phyloP scores from a whole-genome alignment of 345 rosid genomes.

The Gossypium australe region DNA sequence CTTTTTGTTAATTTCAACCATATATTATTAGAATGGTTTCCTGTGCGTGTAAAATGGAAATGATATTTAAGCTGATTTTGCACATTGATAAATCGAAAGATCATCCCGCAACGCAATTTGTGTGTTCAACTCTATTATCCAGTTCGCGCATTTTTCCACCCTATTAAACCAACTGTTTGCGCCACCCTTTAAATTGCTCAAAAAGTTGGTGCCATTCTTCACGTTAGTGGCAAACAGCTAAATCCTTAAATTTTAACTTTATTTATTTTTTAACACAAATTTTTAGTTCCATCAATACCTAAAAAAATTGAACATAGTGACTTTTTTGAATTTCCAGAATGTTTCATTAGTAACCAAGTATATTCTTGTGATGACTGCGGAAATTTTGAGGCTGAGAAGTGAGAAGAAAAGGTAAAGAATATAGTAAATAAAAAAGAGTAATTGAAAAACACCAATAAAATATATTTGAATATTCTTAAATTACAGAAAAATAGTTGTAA shows the following conservation, averaged over 20 bases:
- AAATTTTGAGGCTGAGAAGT: not conserved
- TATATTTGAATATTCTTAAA: conserved; percentile 20
- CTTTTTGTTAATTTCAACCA: not conserved
- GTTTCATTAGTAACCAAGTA: not conserved
- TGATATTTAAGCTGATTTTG: too few relatives aligned
- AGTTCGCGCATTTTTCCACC: too few relatives aligned
- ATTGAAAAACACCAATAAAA: not conserved
- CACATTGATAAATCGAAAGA: too few relatives aligned
- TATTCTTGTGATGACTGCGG: not conserved
- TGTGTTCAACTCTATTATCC: not conserved
- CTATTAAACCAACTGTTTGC: not conserved
- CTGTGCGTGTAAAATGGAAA: not conserved
- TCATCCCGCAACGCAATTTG: too few relatives aligned
- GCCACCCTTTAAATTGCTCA: not conserved
- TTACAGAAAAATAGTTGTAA: conserved; percentile 9
- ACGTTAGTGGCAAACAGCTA: not conserved
- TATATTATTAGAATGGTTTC: not conserved
- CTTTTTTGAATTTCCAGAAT: not conserved
- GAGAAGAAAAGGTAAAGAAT: not conserved
- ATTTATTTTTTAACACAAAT: too few relatives aligned
- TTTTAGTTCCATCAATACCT: not conserved
- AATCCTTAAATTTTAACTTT: too few relatives aligned
- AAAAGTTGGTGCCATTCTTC: not conserved
- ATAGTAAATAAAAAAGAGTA: not conserved
- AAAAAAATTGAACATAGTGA: not conserved